Evolutionary conservation across 2,329 filamentous ascomycete species (phyloP).

Genomic region (Alternaria hordeiaustralica): DNA sequence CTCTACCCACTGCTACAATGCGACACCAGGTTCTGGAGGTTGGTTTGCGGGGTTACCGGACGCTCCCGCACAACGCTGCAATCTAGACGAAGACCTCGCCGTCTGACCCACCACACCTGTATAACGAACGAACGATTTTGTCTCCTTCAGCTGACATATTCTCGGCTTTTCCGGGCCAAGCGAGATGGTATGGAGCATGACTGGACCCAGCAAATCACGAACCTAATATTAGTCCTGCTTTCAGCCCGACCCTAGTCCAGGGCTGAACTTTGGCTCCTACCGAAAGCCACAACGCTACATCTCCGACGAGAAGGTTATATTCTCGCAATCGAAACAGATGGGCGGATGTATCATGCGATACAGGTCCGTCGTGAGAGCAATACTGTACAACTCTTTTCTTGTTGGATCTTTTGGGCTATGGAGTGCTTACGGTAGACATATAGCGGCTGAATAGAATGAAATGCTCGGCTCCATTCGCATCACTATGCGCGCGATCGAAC

Average conservation of each 20-base stretch:
- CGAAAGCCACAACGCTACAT: not conserved
- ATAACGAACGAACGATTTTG: not conserved
- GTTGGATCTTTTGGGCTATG: not conserved
- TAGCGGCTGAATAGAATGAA: conserved; percentile 5
- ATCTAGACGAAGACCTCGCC: conserved; percentile 5
- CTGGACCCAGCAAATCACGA: conserved; percentile 15
- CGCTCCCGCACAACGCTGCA: not conserved
- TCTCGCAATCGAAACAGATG: not conserved
- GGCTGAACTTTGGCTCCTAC: conserved; percentile 13
- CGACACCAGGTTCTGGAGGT: not conserved
- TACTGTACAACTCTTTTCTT: not conserved
- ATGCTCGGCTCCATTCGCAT: conserved; percentile 6
- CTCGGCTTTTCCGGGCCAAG: conserved; percentile 7
- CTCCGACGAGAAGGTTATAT: not conserved
- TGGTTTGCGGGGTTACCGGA: conserved; percentile 1
- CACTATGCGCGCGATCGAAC: conserved; percentile 9
- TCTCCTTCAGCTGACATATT: conserved; percentile 15
- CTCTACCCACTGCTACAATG: not conserved
- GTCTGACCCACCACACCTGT: conserved; percentile 6
- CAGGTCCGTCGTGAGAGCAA: not conserved
- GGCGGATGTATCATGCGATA: not conserved
- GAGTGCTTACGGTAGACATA: conserved; percentile 11
- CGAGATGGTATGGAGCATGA: conserved; percentile 21
- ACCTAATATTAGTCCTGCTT: conserved; percentile 23
- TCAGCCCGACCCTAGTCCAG: conserved; percentile 15